phyloP scores from a whole-genome alignment of 306 rosid genomes.

The Lathyrus oleraceus region DNA sequence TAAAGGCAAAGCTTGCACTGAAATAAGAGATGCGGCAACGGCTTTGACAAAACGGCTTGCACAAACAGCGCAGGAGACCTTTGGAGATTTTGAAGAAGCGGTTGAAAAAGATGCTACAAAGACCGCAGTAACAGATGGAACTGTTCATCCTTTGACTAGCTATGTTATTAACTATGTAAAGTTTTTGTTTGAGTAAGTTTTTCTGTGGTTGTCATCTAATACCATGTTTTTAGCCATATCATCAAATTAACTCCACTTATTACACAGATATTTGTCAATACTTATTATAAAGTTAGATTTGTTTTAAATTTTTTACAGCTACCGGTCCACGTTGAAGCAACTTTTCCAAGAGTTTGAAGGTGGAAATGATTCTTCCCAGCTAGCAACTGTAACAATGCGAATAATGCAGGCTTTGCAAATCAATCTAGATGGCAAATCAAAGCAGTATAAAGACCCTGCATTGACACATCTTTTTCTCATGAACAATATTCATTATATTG shows the following conservation, averaged over 20 bases:
- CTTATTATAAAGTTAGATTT: slow-evolving; percentile 7
- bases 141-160: slow-evolving; percentile 98
- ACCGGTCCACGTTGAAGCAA: slow-evolving; percentile 92
- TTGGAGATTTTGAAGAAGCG: slow-evolving; percentile 97
- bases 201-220: slow-evolving; percentile 3
- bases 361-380: slow-evolving; percentile 69
- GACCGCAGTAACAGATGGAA: slow-evolving; percentile 96
- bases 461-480: slow-evolving; percentile 91
- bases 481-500: slow-evolving; percentile 97
- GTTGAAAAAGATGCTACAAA: slow-evolving; percentile 95
- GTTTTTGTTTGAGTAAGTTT: slow-evolving; percentile 93
- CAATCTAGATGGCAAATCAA: slow-evolving; percentile 94
- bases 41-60: slow-evolving; percentile 89
- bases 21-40: slow-evolving; percentile 77
- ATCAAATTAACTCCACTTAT: slow-evolving; percentile 24
- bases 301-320: slow-evolving; percentile 45
- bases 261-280: slow-evolving; percentile 7
- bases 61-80: slow-evolving; percentile 85
- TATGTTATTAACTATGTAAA: slow-evolving; percentile 94
- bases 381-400: slow-evolving; percentile 85
- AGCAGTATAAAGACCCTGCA: slow-evolving; percentile 82
- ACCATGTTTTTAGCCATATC: slow-evolving; percentile 3
- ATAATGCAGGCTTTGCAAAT: slow-evolving; percentile 96
- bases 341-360: slow-evolving; percentile 85
- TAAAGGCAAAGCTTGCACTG: slow-evolving; percentile 79